Conservation (phyloP, 2,329 filamentous ascomycete genomes). For the Xylaria sp. region DNA sequence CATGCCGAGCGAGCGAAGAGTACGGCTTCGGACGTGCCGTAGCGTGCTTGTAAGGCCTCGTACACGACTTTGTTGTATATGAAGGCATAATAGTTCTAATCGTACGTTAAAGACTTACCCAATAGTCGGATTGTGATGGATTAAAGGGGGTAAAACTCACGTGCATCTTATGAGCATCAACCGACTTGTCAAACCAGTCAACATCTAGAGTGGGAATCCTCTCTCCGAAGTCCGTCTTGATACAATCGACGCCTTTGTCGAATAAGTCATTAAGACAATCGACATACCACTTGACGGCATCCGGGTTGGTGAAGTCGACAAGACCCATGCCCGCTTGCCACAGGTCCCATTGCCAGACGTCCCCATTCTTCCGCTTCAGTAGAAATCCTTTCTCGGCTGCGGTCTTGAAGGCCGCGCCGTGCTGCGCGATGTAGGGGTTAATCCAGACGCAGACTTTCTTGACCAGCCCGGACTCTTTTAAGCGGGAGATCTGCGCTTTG, state of each 20-base stretch:
- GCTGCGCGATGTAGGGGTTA: constrained; percentile 78
- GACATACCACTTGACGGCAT: constrained; percentile 73
- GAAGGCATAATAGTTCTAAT: constrained; percentile 76
- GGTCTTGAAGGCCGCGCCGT: constrained; percentile 72
- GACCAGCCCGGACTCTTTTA: constrained; percentile 71
- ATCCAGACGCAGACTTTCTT: constrained; percentile 80
- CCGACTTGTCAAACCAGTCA: constrained; percentile 68
- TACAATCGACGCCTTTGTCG: constrained; percentile 74
- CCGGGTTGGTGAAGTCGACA: constrained; percentile 79
- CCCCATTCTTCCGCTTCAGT: constrained; percentile 74
- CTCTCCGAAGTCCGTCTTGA: constrained; percentile 83
- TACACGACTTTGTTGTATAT: constrained; percentile 78
- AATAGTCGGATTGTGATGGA: background rate
- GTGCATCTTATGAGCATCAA: constrained; percentile 75
- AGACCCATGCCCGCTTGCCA: constrained; percentile 83
- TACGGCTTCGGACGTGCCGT: constrained; percentile 66
- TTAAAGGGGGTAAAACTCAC: constrained; percentile 33
- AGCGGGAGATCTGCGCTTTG: constrained; percentile 68
- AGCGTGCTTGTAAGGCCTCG: constrained; percentile 68
- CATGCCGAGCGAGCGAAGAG: constrained; percentile 74
- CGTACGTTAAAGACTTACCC: constrained; percentile 9
- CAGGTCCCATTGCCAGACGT: constrained; percentile 80
- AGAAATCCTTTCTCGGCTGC: constrained; percentile 75
- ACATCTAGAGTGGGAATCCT: constrained; percentile 74
- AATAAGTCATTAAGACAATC: constrained; percentile 71